phyloP scores from a whole-genome alignment of 2,329 filamentous ascomycete species.

The Trichoderma koningii region DNA sequence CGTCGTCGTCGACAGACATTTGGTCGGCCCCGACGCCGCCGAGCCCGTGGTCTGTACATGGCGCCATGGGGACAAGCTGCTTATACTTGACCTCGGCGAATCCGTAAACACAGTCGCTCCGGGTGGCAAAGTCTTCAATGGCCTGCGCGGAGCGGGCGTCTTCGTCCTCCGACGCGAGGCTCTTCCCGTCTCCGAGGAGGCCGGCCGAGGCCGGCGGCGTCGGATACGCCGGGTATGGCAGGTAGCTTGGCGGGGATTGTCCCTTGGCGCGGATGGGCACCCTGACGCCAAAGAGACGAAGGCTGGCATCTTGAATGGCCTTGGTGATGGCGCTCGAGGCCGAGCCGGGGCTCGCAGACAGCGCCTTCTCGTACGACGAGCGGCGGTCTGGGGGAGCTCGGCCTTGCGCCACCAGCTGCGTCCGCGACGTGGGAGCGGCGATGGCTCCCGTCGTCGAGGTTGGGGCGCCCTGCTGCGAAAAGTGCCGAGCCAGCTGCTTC shows the following conservation, averaged over 20 bases:
- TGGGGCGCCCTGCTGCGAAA: constrained; percentile 75
- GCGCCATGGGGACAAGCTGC: constrained; percentile 86
- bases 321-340: constrained; percentile 92
- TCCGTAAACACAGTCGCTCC: constrained; percentile 94
- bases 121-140: constrained; percentile 88
- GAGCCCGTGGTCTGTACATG: constrained; percentile 71
- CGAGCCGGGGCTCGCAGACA: constrained; percentile 70
- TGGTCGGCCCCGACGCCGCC: constrained; percentile 62
- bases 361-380: constrained; percentile 74
- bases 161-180: constrained; percentile 66
- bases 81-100: constrained; percentile 99
- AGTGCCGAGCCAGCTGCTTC: constrained; percentile 69
- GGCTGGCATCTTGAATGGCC: constrained; percentile 89
- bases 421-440: constrained; percentile 66
- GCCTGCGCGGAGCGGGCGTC: constrained; percentile 75
- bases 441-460: constrained; percentile 70
- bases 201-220: constrained; percentile 62
- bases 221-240: constrained; percentile 82
- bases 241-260: constrained; percentile 74
- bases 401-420: constrained; percentile 72
- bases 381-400: constrained; percentile 72
- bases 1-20: constrained; percentile 63
- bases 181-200: constrained; percentile 66
- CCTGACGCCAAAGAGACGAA: constrained; percentile 70
- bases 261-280: constrained; percentile 67